A percentile compares a stretch with the other conserved stretches of the same genome.
phyloP scores from a whole-genome alignment of 352 stramenopile genomes.

The Blastocystis sp. region DNA sequence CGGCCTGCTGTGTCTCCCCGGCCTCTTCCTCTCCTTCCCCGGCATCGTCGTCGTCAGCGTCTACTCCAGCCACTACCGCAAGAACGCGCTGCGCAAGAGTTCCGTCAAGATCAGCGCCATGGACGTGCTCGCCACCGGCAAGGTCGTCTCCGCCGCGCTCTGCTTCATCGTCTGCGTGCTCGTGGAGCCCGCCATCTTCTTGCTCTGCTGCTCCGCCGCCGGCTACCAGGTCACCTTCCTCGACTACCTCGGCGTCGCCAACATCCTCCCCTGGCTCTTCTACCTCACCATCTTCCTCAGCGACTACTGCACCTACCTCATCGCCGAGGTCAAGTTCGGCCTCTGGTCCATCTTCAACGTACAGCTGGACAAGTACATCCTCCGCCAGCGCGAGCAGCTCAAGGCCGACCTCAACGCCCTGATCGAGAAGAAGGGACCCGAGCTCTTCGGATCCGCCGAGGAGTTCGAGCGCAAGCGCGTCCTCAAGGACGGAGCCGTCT shows the following conservation, averaged over 20 bases:
- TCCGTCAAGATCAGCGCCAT: constrained; percentile 45
- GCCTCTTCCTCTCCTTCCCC: constrained; percentile 20
- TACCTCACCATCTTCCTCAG: constrained; percentile 37
- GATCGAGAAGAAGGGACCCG: constrained; percentile 35
- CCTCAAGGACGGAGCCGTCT: constrained; percentile 39
- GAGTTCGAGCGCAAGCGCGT: constrained; percentile 49
- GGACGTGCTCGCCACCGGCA: constrained; percentile 37
- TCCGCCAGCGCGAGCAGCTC: constrained; percentile 37
- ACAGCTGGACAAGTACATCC: not conserved
- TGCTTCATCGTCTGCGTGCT: constrained; percentile 47
- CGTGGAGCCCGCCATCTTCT: constrained; percentile 2
- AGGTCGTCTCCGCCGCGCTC: constrained; percentile 20
- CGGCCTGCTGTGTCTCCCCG: not conserved
- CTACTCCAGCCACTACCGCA: constrained; percentile 20
- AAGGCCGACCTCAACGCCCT: constrained; percentile 1
- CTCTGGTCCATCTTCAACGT: not conserved
- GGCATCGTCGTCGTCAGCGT: constrained; percentile 12
- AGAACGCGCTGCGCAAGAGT: constrained; percentile 23
- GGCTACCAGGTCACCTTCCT: not conserved
- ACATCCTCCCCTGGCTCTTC: constrained; percentile 40
- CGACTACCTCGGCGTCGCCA: constrained; percentile 24
- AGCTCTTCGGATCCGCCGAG: constrained; percentile 32
- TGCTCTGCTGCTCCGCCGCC: not conserved
- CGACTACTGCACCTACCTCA: not conserved
- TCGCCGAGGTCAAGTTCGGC: not conserved